phyloP scores from a whole-genome alignment of 2,329 filamentous ascomycete genomes.

The Trichoderma asperellum region DNA sequence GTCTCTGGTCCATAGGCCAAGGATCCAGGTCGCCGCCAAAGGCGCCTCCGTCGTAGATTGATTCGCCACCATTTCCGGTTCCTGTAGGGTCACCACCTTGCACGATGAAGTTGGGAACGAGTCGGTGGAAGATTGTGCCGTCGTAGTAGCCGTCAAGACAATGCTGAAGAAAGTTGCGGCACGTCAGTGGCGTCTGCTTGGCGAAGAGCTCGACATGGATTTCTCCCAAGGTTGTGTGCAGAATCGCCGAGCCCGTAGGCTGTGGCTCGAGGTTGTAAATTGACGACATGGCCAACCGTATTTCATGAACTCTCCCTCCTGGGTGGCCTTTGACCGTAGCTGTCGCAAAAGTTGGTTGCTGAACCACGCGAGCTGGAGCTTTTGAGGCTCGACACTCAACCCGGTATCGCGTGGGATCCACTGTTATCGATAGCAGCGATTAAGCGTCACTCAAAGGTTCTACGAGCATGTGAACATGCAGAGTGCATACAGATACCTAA shows the following conservation, averaged over 20 bases:
- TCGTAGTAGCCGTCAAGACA: conserved; percentile 96
- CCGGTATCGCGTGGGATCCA: conserved; percentile 18
- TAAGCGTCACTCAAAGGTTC: background rate
- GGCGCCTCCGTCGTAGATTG: conserved; percentile 85
- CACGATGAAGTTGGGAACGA: conserved; percentile 88
- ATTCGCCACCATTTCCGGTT: conserved; percentile 88
- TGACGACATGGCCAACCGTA: conserved; percentile 67
- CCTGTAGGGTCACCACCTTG: conserved; percentile 95
- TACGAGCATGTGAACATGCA: background rate
- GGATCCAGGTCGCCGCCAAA: conserved; percentile 73
- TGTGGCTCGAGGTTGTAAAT: conserved; percentile 95
- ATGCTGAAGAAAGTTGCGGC: conserved; percentile 93
- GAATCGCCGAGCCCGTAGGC: conserved; percentile 86
- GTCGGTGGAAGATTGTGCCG: conserved; percentile 89
- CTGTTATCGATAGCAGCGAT: conserved; percentile 19
- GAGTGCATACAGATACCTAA: background rate
- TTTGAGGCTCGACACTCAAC: conserved; percentile 4
- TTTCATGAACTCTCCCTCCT: background rate
- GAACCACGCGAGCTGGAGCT: conserved; percentile 14
- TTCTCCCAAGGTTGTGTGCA: conserved; percentile 89
- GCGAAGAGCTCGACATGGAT: conserved; percentile 92
- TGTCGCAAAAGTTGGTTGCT: background rate
- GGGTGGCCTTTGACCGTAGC: background rate
- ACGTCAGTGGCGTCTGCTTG: conserved; percentile 87
- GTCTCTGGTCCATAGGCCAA: conserved; percentile 68